Percentiles rank a stretch among this genome's conserved stretches.
phyloP scores from a whole-genome alignment of 2,329 filamentous ascomycete genomes.

The Parastagonospora nodorum region DNA sequence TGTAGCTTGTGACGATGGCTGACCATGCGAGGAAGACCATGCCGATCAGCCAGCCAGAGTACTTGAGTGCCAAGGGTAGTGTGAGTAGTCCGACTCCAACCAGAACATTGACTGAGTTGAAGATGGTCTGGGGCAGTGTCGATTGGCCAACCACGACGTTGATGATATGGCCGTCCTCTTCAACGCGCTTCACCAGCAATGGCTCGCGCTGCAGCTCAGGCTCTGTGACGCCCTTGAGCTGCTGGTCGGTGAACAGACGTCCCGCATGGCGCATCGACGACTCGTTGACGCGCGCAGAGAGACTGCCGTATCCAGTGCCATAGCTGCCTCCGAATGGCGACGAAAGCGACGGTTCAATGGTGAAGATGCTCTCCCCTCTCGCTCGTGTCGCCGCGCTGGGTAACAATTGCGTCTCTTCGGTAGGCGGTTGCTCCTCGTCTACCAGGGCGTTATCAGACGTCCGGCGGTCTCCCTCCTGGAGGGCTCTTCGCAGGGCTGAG shows the following conservation, averaged over 20 bases:
- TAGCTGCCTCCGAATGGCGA: constrained; percentile 76
- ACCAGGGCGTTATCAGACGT: constrained; percentile 46
- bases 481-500: constrained; percentile 49
- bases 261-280: constrained; percentile 62
- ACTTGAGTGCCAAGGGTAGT: constrained; percentile 83
- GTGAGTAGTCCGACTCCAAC: constrained; percentile 90
- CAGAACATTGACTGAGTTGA: constrained; percentile 93
- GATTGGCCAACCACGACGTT: constrained; percentile 88
- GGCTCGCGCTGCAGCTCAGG: constrained; percentile 64
- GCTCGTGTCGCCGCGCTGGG: constrained; percentile 32
- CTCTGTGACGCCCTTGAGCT: constrained; percentile 48
- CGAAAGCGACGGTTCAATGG: constrained; percentile 61
- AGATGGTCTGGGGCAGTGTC: constrained; percentile 92
- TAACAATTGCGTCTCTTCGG: constrained; percentile 38
- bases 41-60: constrained; percentile 87
- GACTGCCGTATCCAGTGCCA: constrained; percentile 65
- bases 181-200: constrained; percentile 84
- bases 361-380: constrained; percentile 52
- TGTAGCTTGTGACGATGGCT: constrained; percentile 80
- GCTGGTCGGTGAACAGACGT: constrained; percentile 55
- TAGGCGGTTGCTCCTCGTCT: constrained; percentile 40
- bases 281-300: constrained; percentile 62
- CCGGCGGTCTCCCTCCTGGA: constrained; percentile 44
- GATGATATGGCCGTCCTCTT: constrained; percentile 81
- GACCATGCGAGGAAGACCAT: constrained; percentile 74